Conservation (phyloP, 2,329 filamentous ascomycete genomes). For the Cercospora citrullina region DNA sequence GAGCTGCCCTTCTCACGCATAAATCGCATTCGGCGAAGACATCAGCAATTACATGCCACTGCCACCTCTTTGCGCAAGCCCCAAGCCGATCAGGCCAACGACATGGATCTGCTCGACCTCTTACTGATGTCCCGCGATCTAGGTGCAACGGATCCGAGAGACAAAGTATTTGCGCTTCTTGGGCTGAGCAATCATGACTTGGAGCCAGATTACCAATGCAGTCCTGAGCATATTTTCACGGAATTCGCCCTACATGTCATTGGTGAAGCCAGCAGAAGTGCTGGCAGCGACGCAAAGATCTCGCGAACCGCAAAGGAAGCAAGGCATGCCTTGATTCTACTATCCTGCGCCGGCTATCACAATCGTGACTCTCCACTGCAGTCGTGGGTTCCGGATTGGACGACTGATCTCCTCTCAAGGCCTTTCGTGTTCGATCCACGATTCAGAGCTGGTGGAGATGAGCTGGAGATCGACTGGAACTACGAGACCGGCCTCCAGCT, state of each 20-base stretch:
- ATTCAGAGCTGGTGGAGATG: conserved; percentile 31
- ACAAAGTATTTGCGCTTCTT: conserved; percentile 30
- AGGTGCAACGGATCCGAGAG: conserved; percentile 32
- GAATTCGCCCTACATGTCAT: conserved; percentile 35
- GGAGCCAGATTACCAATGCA: conserved; percentile 31
- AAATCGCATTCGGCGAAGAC: conserved; percentile 34
- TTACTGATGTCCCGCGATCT: conserved; percentile 36
- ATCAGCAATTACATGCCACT: conserved; percentile 18
- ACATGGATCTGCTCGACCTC: conserved; percentile 34
- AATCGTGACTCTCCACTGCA: conserved; percentile 30
- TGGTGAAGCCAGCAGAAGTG: conserved; percentile 26
- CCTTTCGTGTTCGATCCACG: conserved; percentile 33
- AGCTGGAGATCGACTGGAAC: conserved; percentile 34
- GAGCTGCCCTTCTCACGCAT: conserved; percentile 37
- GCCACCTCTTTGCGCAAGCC: neutral
- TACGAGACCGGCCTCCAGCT: conserved; percentile 31
- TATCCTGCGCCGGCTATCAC: conserved; percentile 35
- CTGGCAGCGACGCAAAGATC: conserved; percentile 15
- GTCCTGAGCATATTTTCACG: conserved; percentile 32
- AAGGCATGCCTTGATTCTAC: conserved; percentile 30
- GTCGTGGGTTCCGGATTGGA: conserved; percentile 36
- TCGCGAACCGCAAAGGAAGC: conserved; percentile 23
- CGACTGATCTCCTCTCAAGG: conserved; percentile 27
- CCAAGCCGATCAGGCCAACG: conserved; percentile 10
- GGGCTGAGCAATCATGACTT: conserved; percentile 34